A percentile compares a stretch with the other conserved stretches of the same genome.
Conservation (phyloP, 345 rosid genomes). For the Gossypium bickii region DNA sequence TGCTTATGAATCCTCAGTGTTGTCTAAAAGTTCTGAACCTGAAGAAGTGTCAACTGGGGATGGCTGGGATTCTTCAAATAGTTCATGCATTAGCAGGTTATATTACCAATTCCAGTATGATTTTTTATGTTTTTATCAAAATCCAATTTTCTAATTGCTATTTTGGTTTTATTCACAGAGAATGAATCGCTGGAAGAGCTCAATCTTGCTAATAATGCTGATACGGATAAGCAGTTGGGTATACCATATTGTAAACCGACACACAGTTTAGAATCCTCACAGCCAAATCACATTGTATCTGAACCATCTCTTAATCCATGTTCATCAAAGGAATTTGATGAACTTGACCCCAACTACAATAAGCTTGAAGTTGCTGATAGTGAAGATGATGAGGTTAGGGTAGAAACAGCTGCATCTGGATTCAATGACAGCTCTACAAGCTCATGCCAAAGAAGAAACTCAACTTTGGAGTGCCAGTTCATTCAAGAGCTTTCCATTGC, state of each 20-base stretch:
- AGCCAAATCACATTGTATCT: conserved; percentile 20
- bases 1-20: conserved; percentile 60
- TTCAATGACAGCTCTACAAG: conserved; percentile 44
- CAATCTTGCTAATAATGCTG: conserved; percentile 54
- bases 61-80: conserved; percentile 55
- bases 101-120: conserved; percentile 1
- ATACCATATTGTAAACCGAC: conserved; percentile 14
- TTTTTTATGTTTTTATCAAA: neutral
- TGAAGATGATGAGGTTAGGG: conserved; percentile 48
- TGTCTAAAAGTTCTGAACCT: conserved; percentile 54
- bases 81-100: conserved; percentile 73
- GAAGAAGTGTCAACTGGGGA: conserved; percentile 74
- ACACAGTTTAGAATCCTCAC: conserved; percentile 23
- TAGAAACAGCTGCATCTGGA: conserved; percentile 35
- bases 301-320: conserved; percentile 19
- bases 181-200: conserved; percentile 71
- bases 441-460: conserved; percentile 37
- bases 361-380: conserved; percentile 84
- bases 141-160: neutral
- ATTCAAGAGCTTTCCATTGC: conserved; percentile 54
- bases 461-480: conserved; percentile 32
- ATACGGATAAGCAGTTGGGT: conserved; percentile 25
- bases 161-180: conserved; percentile 37
- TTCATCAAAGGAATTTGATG: conserved; percentile 21
- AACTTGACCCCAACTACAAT: conserved; percentile 32